Evolutionary conservation across 2,329 filamentous ascomycete species (phyloP).

Genomic region (Trichoderma asperellum): DNA sequence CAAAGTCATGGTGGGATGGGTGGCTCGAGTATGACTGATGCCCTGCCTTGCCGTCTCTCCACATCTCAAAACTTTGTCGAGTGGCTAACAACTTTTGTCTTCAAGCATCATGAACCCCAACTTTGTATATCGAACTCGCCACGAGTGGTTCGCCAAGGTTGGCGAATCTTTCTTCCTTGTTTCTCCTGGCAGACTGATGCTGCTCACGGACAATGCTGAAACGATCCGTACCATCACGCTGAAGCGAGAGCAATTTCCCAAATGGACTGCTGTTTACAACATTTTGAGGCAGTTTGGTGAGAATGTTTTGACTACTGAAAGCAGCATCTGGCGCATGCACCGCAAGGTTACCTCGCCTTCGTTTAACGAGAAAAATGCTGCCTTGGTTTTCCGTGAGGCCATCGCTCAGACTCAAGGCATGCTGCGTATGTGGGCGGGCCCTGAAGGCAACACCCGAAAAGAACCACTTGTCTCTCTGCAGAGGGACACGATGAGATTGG

Average conservation of each 20-base stretch:
- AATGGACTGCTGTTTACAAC: conserved; percentile 43
- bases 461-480: conserved; percentile 60
- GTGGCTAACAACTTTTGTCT: conserved; percentile 35
- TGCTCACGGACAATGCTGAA: conserved; percentile 66
- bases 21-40: conserved; percentile 61
- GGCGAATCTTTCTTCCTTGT: conserved; percentile 70
- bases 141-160: conserved; percentile 60
- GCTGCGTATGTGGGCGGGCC: conserved; percentile 60
- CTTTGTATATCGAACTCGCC: conserved; percentile 60
- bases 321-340: conserved; percentile 70
- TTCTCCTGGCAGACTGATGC: conserved; percentile 55
- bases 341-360: conserved; percentile 71
- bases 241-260: conserved; percentile 70
- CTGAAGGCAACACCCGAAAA: conserved; percentile 29
- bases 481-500: conserved; percentile 66
- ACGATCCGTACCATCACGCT: conserved; percentile 67
- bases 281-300: conserved; percentile 60
- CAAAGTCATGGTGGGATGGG: conserved; percentile 57
- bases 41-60: neutral
- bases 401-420: conserved; percentile 65
- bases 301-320: conserved; percentile 74
- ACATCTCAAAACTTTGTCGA: neutral
- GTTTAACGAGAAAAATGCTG: conserved; percentile 78
- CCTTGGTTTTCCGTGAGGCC: conserved; percentile 66
- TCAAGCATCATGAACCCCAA: conserved; percentile 58